phyloP scores from a whole-genome alignment of 805 yeast genomes.

The Metschnikowia cubensis region DNA sequence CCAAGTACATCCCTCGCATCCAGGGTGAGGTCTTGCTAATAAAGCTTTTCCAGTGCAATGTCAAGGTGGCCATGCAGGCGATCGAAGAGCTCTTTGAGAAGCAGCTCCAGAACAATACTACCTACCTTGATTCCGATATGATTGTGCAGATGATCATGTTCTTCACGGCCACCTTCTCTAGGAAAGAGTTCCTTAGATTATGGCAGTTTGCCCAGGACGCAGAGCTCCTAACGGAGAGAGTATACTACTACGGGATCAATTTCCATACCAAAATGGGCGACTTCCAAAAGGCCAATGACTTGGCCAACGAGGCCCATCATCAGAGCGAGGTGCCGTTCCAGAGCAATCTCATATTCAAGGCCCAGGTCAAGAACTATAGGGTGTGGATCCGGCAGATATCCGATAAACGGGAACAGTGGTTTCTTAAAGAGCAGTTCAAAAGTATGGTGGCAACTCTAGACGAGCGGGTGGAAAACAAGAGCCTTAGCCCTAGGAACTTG shows the following conservation, averaged over 20 bases:
- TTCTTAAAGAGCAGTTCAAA: constrained; percentile 10
- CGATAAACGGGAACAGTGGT: constrained; percentile 6
- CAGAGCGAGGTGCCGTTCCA: constrained; percentile 27
- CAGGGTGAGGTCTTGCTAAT: constrained; percentile 27
- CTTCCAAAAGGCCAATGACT: constrained; percentile 30
- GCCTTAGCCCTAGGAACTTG: constrained; percentile 8
- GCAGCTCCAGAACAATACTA: constrained; percentile 14
- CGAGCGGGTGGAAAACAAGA: constrained; percentile 5
- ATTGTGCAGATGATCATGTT: constrained; percentile 21
- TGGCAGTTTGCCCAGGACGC: constrained; percentile 17
- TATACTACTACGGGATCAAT: constrained; percentile 25
- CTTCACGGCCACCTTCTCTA: constrained; percentile 19
- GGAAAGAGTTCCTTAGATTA: constrained; percentile 20
- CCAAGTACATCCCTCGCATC: constrained; percentile 20
- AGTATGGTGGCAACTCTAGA: constrained; percentile 12
- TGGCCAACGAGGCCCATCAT: constrained; percentile 31
- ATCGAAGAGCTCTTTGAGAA: constrained; percentile 21
- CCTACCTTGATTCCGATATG: constrained; percentile 17
- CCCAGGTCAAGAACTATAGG: constrained; percentile 29
- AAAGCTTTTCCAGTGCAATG: constrained; percentile 23
- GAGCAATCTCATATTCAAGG: constrained; percentile 23
- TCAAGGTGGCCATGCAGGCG: constrained; percentile 25
- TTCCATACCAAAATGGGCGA: constrained; percentile 31
- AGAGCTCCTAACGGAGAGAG: constrained; percentile 20
- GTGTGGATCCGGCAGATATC: constrained; percentile 24